Evolutionary conservation across 1,139 yeast genomes (phyloP).

Genomic region (Arxiozyma slooffiae): DNA sequence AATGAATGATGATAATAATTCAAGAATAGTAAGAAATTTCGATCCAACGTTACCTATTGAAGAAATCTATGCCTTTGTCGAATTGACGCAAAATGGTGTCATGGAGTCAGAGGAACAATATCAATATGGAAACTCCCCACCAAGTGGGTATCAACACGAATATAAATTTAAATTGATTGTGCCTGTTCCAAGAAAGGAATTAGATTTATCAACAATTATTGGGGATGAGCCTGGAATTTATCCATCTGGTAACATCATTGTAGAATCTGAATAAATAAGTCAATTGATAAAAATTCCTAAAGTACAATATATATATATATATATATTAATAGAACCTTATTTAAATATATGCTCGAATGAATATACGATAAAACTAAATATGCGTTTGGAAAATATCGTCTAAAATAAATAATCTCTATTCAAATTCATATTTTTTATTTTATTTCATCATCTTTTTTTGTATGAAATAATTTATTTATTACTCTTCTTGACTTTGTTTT

Average conservation of each 20-base stretch:
- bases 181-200: conserved; percentile 46
- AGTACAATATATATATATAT: too few relatives aligned
- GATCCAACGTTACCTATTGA: conserved; percentile 39
- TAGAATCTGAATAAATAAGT: conserved; percentile 31
- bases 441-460: too few relatives aligned
- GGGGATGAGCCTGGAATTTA: conserved; percentile 38
- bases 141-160: conserved; percentile 36
- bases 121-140: conserved; percentile 22
- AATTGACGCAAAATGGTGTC: conserved; percentile 32
- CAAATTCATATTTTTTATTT: too few relatives aligned
- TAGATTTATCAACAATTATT: conserved; percentile 33
- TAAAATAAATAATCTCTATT: background rate
- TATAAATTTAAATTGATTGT: conserved; percentile 41
- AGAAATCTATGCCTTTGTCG: conserved; percentile 54
- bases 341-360: background rate
- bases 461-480: background rate
- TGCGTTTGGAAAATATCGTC: background rate
- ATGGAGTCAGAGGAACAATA: conserved; percentile 26
- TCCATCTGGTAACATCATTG: conserved; percentile 54
- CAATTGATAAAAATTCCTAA: background rate
- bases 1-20: conserved; percentile 35
- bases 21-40: conserved; percentile 41
- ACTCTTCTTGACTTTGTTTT: background rate
- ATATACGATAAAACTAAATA: background rate
- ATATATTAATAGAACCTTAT: too few relatives aligned